These are phyloP conservation scores for Tolypocladium album DNA, from an alignment of 2,329 filamentous ascomycete genomes.

Conservation along the genomic window DNA sequence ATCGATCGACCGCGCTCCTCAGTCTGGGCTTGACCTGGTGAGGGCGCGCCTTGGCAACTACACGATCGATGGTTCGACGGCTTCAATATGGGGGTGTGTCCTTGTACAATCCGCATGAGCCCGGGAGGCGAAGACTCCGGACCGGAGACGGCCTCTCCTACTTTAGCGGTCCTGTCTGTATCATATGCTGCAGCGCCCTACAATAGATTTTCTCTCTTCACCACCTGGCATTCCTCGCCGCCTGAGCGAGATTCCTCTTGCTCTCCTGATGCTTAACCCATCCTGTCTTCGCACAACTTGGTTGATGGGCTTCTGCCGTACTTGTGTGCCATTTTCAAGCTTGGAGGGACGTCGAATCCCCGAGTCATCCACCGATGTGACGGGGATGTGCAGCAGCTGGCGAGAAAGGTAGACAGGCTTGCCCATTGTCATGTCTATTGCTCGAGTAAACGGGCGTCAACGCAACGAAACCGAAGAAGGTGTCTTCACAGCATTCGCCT, in stretches of 20 bases:
- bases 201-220: slow-evolving; percentile 16
- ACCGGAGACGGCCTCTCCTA: background rate
- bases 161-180: slow-evolving; percentile 13
- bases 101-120: background rate
- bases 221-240: background rate
- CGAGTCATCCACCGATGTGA: no score
- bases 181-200: slow-evolving; percentile 19
- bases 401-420: no score
- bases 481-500: no score
- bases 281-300: background rate
- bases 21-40: background rate
- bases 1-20: background rate
- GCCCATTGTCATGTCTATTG: no score
- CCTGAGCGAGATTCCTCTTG: background rate
- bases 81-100: background rate
- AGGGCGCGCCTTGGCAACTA: background rate
- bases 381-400: no score
- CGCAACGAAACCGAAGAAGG: no score
- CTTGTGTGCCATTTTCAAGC: no score
- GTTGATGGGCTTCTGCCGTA: background rate
- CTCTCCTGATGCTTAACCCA: background rate
- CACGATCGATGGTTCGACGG: background rate
- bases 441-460: no score
- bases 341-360: no score
- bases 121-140: background rate